Percentiles rank a stretch among this genome's conserved stretches.
phyloP scores from a whole-genome alignment of 768 basidiomycete species.

The Boletus sp. region DNA sequence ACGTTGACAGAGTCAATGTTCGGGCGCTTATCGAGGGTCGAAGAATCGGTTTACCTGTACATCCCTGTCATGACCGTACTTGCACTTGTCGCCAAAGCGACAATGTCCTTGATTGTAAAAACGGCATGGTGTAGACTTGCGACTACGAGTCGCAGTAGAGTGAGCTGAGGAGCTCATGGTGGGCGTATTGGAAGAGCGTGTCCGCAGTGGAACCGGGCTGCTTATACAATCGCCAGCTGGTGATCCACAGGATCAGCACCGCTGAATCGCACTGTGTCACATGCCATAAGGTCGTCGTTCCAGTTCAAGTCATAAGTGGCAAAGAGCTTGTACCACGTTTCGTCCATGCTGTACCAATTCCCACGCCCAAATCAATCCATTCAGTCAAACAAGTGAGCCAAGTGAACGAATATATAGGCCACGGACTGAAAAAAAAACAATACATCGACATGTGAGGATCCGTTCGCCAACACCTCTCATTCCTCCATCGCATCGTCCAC shows the following conservation, averaged over 20 bases:
- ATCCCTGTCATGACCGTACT: slow-evolving; percentile 16
- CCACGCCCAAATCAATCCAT: too few relatives aligned
- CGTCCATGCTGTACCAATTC: too few relatives aligned
- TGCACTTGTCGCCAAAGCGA: slow-evolving; percentile 28
- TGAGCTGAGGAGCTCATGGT: slow-evolving; percentile 8
- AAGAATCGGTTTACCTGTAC: slow-evolving; percentile 2
- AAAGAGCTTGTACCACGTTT: too few relatives aligned
- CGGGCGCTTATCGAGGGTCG: neutral
- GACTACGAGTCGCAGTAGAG: neutral
- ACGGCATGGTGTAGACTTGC: slow-evolving; percentile 19
- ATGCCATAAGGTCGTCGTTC: neutral
- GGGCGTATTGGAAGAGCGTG: neutral
- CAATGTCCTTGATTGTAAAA: slow-evolving; percentile 22
- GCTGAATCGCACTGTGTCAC: neutral
- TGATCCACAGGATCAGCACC: neutral
- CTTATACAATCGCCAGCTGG: neutral
- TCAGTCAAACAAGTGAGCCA: too few relatives aligned
- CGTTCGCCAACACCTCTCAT: slow-evolving; percentile 17
- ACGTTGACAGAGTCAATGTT: neutral
- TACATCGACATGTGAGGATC: neutral
- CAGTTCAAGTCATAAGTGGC: too few relatives aligned
- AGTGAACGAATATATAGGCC: neutral
- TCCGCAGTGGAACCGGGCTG: neutral
- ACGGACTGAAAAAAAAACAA: neutral
- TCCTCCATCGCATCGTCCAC: slow-evolving; percentile 53